These are phyloP conservation scores for Exophiala calicioides DNA, from an alignment of 2,329 filamentous ascomycete species.

Conservation along the genomic window DNA sequence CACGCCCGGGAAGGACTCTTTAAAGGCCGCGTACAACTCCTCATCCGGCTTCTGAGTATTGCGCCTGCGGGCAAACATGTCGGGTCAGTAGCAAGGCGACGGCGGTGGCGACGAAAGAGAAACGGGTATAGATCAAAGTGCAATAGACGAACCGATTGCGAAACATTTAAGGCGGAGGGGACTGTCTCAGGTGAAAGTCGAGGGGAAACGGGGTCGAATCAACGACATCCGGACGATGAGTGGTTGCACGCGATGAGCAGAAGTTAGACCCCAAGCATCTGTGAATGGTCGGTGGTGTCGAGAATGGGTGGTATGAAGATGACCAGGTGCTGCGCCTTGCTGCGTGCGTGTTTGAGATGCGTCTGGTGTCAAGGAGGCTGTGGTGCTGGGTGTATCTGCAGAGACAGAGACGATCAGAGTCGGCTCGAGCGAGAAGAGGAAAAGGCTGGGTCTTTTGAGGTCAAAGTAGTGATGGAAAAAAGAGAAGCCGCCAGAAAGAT, in stretches of 20 bases:
- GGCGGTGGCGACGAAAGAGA: slow-evolving; percentile 11
- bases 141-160: slow-evolving; percentile 48
- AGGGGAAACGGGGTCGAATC: slow-evolving; percentile 25
- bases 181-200: slow-evolving; percentile 28
- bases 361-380: slow-evolving; percentile 1
- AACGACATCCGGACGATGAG: slow-evolving; percentile 23
- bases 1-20: slow-evolving; percentile 77
- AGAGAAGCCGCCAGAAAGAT: not conserved
- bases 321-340: slow-evolving; percentile 24
- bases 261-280: slow-evolving; percentile 16
- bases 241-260: slow-evolving; percentile 10
- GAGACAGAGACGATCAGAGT: no score
- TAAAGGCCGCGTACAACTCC: slow-evolving; percentile 81
- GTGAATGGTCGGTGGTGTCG: slow-evolving; percentile 1
- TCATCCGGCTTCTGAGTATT: slow-evolving; percentile 83
- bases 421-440: no score
- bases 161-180: slow-evolving; percentile 43
- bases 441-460: no score
- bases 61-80: slow-evolving; percentile 53
- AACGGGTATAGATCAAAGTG: slow-evolving; percentile 19
- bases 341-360: slow-evolving; percentile 20
- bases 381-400: slow-evolving; percentile 1
- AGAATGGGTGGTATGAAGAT: slow-evolving; percentile 11
- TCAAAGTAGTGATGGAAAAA: no score
- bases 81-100: slow-evolving; percentile 21